Evolutionary conservation across 345 rosid species (phyloP), one percentile per base, ranked within the genome.

Genomic region (Eucalyptus melliodora): DNA sequence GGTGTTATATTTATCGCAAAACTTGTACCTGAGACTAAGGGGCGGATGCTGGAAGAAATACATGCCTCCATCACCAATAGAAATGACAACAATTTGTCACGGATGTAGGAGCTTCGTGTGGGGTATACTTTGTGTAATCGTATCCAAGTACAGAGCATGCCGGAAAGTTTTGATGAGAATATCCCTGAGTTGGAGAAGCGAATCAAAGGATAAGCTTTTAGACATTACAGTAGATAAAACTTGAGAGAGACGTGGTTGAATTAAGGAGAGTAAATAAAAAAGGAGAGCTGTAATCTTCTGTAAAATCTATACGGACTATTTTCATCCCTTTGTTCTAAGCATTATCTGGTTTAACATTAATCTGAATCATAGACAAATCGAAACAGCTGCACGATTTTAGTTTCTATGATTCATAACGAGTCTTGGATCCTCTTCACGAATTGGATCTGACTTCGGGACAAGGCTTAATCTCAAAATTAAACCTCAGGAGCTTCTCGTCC

Each of bases 31-130:
- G 95, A 94, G 91, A 95, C 94, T 12, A 92, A 88, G 87, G 94
- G 94, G 23, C 87, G 93, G 89, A 90, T 94, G 4, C 91, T 95
- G 7, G 95, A 95, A 91, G 95, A 95, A 89, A 92, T 95, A 6
- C 96, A 95, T 89, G 91, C 89, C 86, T 91, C 95, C 59, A 51
- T 93, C 49, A 55, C 89, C 60, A 34, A 62, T 47, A 37, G 37
- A 16, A 72, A 19, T 37, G 82, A 72, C 45, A 37, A 23, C 4
- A 55, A 55, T 55, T 55, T 55, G 56, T 55, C 27, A 55, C 8
- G 60, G 10, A 55, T 8, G 3, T 55, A 55, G 60, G 60, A 23
- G 60, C 27, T 55, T 21, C 60, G 60, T 55, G 60, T 21, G 60
- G 27, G 26, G 27, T 55, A 9, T 55, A 23, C 27, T 55, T 55